Conservation (phyloP, 768 basidiomycete genomes). For the Strobilomyces echinocephalus region DNA sequence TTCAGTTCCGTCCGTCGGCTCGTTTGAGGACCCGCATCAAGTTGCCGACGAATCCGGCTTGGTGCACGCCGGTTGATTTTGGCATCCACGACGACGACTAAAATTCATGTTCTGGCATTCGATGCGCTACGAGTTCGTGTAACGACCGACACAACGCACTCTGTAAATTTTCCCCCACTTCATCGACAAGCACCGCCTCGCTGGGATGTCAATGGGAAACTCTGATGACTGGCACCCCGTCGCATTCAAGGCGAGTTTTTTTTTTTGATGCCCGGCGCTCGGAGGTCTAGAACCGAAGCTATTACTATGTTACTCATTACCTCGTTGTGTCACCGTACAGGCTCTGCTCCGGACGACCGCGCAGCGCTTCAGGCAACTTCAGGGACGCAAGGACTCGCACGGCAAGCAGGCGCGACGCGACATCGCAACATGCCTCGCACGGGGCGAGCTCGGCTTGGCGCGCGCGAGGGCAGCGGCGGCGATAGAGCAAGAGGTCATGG, state of each 20-base stretch:
- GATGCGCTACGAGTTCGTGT: background rate
- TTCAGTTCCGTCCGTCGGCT: too few species aligned
- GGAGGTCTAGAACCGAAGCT: too few species aligned
- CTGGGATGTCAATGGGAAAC: conserved; percentile 15
- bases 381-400: conserved; percentile 64
- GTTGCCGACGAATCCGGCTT: background rate
- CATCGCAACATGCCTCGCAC: conserved; percentile 60
- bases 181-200: background rate
- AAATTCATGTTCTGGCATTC: background rate
- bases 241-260: conserved; percentile 27
- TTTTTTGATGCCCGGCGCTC: too few species aligned
- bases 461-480: conserved; percentile 69
- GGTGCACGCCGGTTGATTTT: background rate
- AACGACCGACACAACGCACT: conserved; percentile 1
- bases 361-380: conserved; percentile 63
- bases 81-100: background rate
- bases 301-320: too few species aligned
- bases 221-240: conserved; percentile 24
- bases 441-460: conserved; percentile 57
- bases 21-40: too few species aligned
- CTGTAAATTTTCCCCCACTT: background rate
- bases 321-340: conserved; percentile 30
- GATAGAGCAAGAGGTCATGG: conserved; percentile 56
- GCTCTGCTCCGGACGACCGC: conserved; percentile 58
- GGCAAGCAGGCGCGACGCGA: conserved; percentile 59